A percentile compares a stretch with the other conserved stretches of the same genome.
phyloP scores from a whole-genome alignment of 106 monocot genomes.

The Chionographis japonica region DNA sequence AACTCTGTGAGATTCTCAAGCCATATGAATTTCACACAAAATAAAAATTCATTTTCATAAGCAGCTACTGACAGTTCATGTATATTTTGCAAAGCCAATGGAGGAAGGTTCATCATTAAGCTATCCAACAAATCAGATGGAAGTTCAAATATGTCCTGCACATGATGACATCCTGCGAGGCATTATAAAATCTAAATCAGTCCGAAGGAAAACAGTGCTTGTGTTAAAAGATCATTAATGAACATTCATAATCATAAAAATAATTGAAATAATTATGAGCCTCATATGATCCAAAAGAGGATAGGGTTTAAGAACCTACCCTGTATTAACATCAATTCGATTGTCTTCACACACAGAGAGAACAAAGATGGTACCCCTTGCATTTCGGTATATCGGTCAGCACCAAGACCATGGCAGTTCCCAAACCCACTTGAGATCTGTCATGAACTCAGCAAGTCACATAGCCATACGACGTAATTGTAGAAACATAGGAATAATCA shows the following conservation, averaged over 20 bases:
- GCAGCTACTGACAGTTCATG: constrained; percentile 26
- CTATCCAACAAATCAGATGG: constrained; percentile 30
- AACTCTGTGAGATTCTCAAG: too few species aligned
- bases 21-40: too few species aligned
- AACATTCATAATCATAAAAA: too few species aligned
- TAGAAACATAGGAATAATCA: too few species aligned
- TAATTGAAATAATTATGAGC: too few species aligned
- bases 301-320: constrained; percentile 1
- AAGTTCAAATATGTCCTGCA: constrained; percentile 38
- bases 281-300: too few species aligned
- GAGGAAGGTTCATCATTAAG: constrained; percentile 21
- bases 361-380: constrained; percentile 26
- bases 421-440: too few species aligned
- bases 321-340: constrained; percentile 5
- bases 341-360: constrained; percentile 23
- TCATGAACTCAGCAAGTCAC: too few species aligned
- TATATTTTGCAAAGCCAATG: constrained; percentile 39
- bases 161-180: constrained; percentile 15
- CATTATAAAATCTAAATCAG: neutral
- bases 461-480: too few species aligned
- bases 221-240: too few species aligned
- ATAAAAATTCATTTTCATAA: neutral
- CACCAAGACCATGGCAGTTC: too few species aligned
- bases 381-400: constrained; percentile 1
- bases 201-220: too few species aligned